These are phyloP conservation scores for Fusarium ambrosium DNA, from an alignment of 2,329 filamentous ascomycete species.

Conservation along the genomic window DNA sequence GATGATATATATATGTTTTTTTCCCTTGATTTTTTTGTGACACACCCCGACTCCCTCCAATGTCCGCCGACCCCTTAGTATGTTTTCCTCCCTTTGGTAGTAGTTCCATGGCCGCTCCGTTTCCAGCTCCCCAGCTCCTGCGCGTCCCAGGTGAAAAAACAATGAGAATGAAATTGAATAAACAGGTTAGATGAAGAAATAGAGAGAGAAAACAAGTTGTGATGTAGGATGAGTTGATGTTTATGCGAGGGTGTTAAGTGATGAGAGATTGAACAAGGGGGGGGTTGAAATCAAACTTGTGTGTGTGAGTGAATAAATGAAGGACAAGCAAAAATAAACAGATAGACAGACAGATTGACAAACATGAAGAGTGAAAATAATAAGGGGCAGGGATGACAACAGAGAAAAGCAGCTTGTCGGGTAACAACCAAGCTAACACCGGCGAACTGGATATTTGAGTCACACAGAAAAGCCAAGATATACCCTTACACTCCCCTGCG, in stretches of 20 bases:
- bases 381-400: constrained; percentile 36
- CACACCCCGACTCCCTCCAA: constrained; percentile 49
- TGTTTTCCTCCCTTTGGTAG: constrained; percentile 21
- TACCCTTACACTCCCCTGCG: constrained; percentile 59
- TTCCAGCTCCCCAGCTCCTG: constrained; percentile 47
- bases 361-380: constrained; percentile 32
- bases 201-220: constrained; percentile 23
- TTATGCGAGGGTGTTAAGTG: constrained; percentile 18
- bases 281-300: constrained; percentile 21
- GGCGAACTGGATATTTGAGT: constrained; percentile 50
- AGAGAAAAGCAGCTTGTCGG: constrained; percentile 46
- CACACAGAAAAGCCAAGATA: constrained; percentile 56
- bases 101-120: constrained; percentile 36
- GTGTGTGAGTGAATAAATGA: constrained; percentile 2
- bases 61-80: constrained; percentile 34
- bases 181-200: constrained; percentile 34
- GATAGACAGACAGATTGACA: constrained; percentile 18
- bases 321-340: constrained; percentile 20
- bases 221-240: constrained; percentile 15
- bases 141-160: constrained; percentile 42
- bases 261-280: constrained; percentile 22
- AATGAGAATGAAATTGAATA: constrained; percentile 34
- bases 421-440: constrained; percentile 42
- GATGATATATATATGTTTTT: constrained; percentile 30
- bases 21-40: constrained; percentile 20